These are phyloP conservation scores for Daldinia concentrica DNA, from an alignment of 495 filamentous ascomycete species.

Conservation along the genomic window DNA sequence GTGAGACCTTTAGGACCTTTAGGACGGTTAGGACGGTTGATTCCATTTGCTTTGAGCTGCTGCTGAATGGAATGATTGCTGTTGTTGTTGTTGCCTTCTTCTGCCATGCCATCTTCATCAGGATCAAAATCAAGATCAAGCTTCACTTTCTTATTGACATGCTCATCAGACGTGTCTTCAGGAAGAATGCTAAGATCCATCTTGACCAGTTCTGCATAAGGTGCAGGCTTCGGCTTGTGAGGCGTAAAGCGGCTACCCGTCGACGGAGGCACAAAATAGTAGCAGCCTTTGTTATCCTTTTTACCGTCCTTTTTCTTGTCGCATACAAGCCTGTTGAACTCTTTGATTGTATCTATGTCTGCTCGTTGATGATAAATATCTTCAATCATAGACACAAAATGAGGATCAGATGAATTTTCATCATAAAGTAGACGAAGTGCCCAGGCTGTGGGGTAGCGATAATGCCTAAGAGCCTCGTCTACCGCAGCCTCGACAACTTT, in stretches of 20 bases:
- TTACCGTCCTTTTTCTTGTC: conserved; percentile 61
- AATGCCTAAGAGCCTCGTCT: conserved; percentile 58
- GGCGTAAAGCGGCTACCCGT: conserved; percentile 46
- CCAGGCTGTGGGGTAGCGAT: conserved; percentile 64
- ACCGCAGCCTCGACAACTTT: conserved; percentile 56
- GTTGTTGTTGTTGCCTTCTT: conserved; percentile 4
- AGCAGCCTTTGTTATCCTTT: conserved; percentile 55
- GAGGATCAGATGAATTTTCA: conserved; percentile 53
- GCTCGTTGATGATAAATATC: conserved; percentile 59
- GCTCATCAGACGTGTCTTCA: conserved; percentile 30
- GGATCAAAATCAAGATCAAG: conserved; percentile 10
- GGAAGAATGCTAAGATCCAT: conserved; percentile 42
- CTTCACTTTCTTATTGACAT: conserved; percentile 52
- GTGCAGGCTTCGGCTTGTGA: conserved; percentile 52
- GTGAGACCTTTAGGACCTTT: conserved; percentile 31
- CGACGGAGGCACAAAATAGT: conserved; percentile 57
- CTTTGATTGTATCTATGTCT: conserved; percentile 51
- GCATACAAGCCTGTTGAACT: conserved; percentile 54
- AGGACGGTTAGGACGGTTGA: conserved; percentile 10
- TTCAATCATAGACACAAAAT: conserved; percentile 58
- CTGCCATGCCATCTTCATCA: neutral
- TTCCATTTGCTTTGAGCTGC: conserved; percentile 23
- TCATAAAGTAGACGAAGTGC: conserved; percentile 63
- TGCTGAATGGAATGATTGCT: conserved; percentile 5
- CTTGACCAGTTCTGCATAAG: conserved; percentile 54